These are phyloP conservation scores for Botrytis medusae DNA, from an alignment of 2,329 filamentous ascomycete genomes.

Conservation along the genomic window DNA sequence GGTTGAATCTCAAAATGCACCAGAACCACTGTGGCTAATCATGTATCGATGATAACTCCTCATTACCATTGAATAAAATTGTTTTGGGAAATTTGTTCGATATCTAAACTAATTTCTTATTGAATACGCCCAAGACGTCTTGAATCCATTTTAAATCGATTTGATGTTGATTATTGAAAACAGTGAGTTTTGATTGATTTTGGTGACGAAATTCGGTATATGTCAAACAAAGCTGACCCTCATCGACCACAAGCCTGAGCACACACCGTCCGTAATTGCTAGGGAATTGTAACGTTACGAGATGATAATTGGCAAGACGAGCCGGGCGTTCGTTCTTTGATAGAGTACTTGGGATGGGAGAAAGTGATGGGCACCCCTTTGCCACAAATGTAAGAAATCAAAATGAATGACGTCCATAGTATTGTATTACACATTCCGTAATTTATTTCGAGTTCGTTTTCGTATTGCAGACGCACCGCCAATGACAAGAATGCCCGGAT, in stretches of 20 bases:
- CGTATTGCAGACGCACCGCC: constrained; percentile 9
- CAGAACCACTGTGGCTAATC: neutral
- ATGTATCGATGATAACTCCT: neutral
- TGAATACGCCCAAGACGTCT: neutral
- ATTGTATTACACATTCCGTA: neutral
- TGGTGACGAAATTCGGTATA: neutral
- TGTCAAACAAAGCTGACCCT: neutral
- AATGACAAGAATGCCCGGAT: constrained; percentile 2
- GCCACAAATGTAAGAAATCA: neutral
- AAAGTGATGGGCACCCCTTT: neutral
- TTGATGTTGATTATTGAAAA: neutral
- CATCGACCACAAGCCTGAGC: neutral
- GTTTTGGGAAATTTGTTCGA: neutral
- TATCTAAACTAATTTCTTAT: neutral
- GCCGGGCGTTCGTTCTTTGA: constrained; percentile 6
- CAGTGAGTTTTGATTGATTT: neutral
- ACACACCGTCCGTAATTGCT: neutral
- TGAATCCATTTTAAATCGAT: neutral
- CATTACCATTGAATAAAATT: neutral
- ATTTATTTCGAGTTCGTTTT: constrained; percentile 13
- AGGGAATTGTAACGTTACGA: neutral
- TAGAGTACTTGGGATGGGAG: neutral
- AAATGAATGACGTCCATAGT: neutral
- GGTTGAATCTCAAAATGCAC: neutral
- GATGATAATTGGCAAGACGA: constrained; percentile 4